Evolutionary conservation across 2,329 filamentous ascomycete species (phyloP).

Genomic region (Neospermospora avenae): DNA sequence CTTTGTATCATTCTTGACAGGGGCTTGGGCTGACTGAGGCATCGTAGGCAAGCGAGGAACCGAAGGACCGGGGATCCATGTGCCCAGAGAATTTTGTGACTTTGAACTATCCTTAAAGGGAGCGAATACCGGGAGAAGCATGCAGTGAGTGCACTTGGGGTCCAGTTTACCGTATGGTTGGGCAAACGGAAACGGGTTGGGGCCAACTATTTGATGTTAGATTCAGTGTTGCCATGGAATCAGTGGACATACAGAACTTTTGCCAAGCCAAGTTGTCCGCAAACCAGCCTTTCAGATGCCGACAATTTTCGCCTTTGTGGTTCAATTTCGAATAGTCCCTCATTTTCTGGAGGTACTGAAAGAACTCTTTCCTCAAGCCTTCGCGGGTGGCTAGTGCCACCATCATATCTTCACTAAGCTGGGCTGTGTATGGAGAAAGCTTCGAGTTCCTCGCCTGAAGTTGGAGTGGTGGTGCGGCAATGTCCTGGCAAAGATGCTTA

Average conservation of each 20-base stretch:
- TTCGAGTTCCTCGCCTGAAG: too few relatives aligned
- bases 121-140: not conserved
- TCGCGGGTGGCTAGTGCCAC: slow-evolving; percentile 13
- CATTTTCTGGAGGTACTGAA: slow-evolving; percentile 20
- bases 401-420: slow-evolving; percentile 19
- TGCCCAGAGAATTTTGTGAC: too few relatives aligned
- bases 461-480: too few relatives aligned
- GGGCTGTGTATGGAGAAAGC: not conserved
- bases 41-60: not conserved
- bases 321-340: slow-evolving; percentile 13
- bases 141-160: not conserved
- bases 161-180: not conserved
- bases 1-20: too few relatives aligned
- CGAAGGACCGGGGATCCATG: not conserved
- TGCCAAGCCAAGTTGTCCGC: slow-evolving; percentile 19
- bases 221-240: not conserved
- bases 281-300: slow-evolving; percentile 9
- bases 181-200: not conserved
- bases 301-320: not conserved
- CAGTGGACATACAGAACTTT: slow-evolving; percentile 12
- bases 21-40: too few relatives aligned
- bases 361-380: slow-evolving; percentile 18
- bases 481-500: not conserved
- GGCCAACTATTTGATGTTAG: not conserved
- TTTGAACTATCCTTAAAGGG: not conserved